Conservation (phyloP, 352 stramenopile species). For the Pythium folliculosum region DNA sequence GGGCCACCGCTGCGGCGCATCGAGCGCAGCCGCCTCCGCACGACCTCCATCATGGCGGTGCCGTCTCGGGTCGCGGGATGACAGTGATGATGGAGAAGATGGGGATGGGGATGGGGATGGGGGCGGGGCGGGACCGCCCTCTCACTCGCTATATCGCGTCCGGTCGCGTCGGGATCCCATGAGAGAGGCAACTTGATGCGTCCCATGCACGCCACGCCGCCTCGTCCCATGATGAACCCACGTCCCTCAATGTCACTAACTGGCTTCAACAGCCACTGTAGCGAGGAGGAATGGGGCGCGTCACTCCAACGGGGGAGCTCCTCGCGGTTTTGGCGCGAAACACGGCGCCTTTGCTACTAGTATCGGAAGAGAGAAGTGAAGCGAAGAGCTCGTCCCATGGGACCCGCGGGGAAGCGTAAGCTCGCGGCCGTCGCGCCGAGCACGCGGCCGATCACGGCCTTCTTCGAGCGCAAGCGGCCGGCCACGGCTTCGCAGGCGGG, state of each 20-base stretch:
- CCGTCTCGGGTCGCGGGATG: not conserved
- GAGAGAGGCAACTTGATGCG: constrained; percentile 10
- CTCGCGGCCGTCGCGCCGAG: constrained; percentile 13
- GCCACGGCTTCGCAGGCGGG: constrained; percentile 22
- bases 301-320: not conserved
- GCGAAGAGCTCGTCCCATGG: constrained; percentile 2
- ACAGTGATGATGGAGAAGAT: not conserved
- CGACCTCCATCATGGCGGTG: constrained; percentile 11
- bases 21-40: constrained; percentile 15
- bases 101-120: not conserved
- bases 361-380: no score
- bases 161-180: not conserved
- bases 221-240: not conserved
- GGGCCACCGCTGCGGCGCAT: constrained; percentile 1
- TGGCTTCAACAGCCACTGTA: constrained; percentile 6
- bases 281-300: not conserved
- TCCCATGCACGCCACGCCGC: constrained; percentile 12
- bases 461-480: constrained; percentile 63
- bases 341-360: no score
- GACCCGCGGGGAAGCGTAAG: constrained; percentile 29
- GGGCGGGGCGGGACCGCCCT: no score
- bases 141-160: no score
- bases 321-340: not conserved
- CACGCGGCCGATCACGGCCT: constrained; percentile 56
- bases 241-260: not conserved